Conservation (phyloP, 2,329 filamentous ascomycete genomes). For the Fusarium oligoseptatum region DNA sequence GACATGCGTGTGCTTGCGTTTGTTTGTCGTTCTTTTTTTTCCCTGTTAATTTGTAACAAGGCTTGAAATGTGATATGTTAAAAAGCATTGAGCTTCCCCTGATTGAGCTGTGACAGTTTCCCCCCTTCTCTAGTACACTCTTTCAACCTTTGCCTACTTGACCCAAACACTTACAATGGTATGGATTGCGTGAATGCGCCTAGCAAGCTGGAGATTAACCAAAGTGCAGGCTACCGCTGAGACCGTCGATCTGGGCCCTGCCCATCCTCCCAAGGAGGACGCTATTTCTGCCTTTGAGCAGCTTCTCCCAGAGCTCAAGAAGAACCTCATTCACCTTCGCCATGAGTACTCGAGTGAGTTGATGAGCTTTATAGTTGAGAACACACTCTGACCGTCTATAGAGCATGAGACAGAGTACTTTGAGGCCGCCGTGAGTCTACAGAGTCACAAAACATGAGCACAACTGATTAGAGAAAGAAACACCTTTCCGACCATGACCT, state of each 20-base stretch:
- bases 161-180: constrained; percentile 35
- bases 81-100: constrained; percentile 14
- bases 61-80: constrained; percentile 10
- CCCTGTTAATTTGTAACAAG: constrained; percentile 13
- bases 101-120: neutral
- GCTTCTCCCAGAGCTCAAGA: constrained; percentile 65
- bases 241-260: constrained; percentile 63
- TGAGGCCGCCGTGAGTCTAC: constrained; percentile 57
- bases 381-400: constrained; percentile 37
- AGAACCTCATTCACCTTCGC: constrained; percentile 62
- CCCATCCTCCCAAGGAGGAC: constrained; percentile 64
- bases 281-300: constrained; percentile 64
- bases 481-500: constrained; percentile 79
- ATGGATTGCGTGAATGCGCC: neutral
- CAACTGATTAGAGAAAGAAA: neutral
- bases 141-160: neutral
- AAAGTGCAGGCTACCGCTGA: constrained; percentile 61
- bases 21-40: constrained; percentile 8
- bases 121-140: neutral
- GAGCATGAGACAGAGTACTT: constrained; percentile 70
- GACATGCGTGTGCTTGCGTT: constrained; percentile 31
- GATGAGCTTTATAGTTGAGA: neutral
- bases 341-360: constrained; percentile 60
- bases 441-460: neutral
- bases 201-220: constrained; percentile 5